These are phyloP conservation scores for Salmacisia buchloeana DNA, from an alignment of 1,284 basidiomycete species.

Conservation along the genomic window DNA sequence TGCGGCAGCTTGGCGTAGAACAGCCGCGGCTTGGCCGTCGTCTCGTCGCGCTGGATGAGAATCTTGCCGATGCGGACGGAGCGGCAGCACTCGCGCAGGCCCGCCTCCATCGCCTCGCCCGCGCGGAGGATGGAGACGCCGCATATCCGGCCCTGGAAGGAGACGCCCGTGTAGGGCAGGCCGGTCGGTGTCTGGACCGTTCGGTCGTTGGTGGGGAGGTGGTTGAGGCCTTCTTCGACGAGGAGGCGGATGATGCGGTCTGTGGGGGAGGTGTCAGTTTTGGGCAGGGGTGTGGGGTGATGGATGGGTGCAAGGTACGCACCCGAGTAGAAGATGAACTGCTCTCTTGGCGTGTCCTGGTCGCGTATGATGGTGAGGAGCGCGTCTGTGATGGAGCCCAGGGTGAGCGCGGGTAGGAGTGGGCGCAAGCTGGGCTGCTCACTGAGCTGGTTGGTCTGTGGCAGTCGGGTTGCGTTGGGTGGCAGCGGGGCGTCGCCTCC, in stretches of 20 bases:
- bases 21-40: constrained; percentile 45
- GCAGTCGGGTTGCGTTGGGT: constrained; percentile 74
- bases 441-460: constrained; percentile 70
- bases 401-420: neutral
- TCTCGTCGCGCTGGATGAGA: constrained; percentile 53
- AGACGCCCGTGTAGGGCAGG: constrained; percentile 59
- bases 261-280: constrained; percentile 54
- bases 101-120: constrained; percentile 56
- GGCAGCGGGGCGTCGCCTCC: constrained; percentile 58
- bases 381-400: constrained; percentile 60
- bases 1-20: constrained; percentile 74
- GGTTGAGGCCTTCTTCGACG: constrained; percentile 76
- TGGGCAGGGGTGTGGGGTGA: neutral
- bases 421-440: constrained; percentile 67
- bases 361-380: constrained; percentile 86
- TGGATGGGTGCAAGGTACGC: neutral
- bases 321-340: constrained; percentile 81
- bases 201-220: constrained; percentile 62
- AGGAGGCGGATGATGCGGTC: constrained; percentile 61
- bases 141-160: constrained; percentile 44
- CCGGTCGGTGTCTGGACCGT: constrained; percentile 55
- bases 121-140: constrained; percentile 51
- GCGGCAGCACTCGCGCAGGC: constrained; percentile 81
- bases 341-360: constrained; percentile 60
- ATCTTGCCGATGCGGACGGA: constrained; percentile 42